Evolutionary conservation across 441 rosid species (phyloP), one percentile per base, ranked within the genome.

Genomic region (Populus trichocarpa): DNA sequence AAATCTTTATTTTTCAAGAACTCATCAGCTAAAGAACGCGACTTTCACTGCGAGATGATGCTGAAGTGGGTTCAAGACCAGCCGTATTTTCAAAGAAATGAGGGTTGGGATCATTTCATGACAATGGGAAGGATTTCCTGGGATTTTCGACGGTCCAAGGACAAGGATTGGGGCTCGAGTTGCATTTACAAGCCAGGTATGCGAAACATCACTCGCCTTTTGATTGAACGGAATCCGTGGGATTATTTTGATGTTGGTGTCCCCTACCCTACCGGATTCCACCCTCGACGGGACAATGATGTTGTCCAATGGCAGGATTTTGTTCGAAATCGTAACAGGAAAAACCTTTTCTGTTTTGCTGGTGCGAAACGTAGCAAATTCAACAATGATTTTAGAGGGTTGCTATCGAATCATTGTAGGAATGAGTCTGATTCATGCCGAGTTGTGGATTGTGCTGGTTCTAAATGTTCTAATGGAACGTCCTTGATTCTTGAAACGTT

Each of bases 241-340:
- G 99, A 96, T 84, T 91, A 96, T 80, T 96, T 96, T 71, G 98
- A 96, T 67, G 93, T 96, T 75, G 97, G 92, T 72, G 87, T 93
- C 1, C 99, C 98, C 0, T 96, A 96, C 84, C 99, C 99, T 64
- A 96, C 99, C 1, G 96, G 98, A 72, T 96, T 96, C 93, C 99
- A 95, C 85, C 99, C 99, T n/a, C 69, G 93, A 63, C 85, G 96
- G 10, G 91, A 86, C 63, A 69, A 86, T 73, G 99, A 95, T 69
- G 77, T 95, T 59, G 18, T 82, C 1, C 83, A 82, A 13, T 93
- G 99, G 99, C 99, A 95, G 75, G 90, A 89, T 23, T 88, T 80
- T 40, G 95, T 95, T 14, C 83, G 98, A 2, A 69, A 66, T 9
- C 90, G 90, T 1, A 80, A 73, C 8, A 93, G 98, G 4, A 46